Base-by-base conservation (phyloP, 108 stramenopile genomes). In the Nannochloropsis gaditana region DNA sequence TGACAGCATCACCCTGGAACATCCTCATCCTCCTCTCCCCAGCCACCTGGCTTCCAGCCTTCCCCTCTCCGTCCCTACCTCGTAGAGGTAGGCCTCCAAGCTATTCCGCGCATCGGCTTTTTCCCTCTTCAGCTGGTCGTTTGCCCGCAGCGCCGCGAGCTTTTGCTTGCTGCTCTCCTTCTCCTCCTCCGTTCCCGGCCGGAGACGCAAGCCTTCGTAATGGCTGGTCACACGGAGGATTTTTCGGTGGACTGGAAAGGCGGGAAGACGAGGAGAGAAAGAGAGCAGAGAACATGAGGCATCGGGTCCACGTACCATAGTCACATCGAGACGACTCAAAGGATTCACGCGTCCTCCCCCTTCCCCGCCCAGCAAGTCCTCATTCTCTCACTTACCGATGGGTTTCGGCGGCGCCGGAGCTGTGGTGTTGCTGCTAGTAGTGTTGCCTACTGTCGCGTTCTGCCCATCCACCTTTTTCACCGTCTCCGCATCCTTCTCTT, bases 11-110 rank as follows among this genome's bases (percentile, higher is more conserved):
- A 31, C 31, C 31, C 31, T 31, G 31, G 31, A 31, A 17, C 50
- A 59, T 10, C 15, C 15, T 17, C 17, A 17, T 82, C 43, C 81
- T 82, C 43, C 81, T 82, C 17, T 11, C 42, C 42, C 42, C 43
- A 1, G 81, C 81, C 81, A 82, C 10, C 43, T 15, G 17, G 15
- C 50, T 10, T 17, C 50, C 50, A 1, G 15, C 1, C 50, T 59
- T 82, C 10, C 17, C 82, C 31, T 1, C 41, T 6, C 17, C 82
- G 82, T 43, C 43, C 11, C n/a, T 11, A 90, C 86, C 89, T 90
- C 83, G 87, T 96, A 97, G 84, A 98, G 93, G 92, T 96, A 97
- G 45, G 93, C 91, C 92, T 99, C 99, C 45, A 96, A 90, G 45
- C 93, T 93, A 90, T 98, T 98, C 89, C 94, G 94, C 17, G 96